Evolutionary conservation across 2,329 filamentous ascomycete species (phyloP).

Genomic region (Nannizziopsis barbatae): DNA sequence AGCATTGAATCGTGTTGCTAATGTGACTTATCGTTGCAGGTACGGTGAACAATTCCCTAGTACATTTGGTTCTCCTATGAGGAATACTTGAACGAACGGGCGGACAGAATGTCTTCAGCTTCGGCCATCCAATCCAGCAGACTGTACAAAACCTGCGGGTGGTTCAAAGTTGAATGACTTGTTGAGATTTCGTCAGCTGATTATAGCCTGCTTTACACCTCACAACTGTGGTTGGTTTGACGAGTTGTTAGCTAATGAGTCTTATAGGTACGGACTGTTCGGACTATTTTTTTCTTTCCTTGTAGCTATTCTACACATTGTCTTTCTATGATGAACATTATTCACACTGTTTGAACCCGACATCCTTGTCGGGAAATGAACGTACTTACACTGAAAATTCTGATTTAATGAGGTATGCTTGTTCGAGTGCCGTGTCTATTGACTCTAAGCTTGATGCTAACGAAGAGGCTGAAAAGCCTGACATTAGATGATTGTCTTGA

Average conservation of each 20-base stretch:
- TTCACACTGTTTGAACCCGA: constrained; percentile 59
- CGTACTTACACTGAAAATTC: constrained; percentile 53
- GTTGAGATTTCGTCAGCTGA: constrained; percentile 61
- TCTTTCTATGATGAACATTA: constrained; percentile 53
- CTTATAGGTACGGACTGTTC: constrained; percentile 1
- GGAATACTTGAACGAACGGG: constrained; percentile 57
- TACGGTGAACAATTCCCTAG: constrained; percentile 8
- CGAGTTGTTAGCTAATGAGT: constrained; percentile 21
- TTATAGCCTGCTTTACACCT: constrained; percentile 14
- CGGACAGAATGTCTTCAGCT: constrained; percentile 51
- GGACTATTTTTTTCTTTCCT: constrained; percentile 15
- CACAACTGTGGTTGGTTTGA: not conserved
- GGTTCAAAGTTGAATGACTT: constrained; percentile 45
- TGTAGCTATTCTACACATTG: constrained; percentile 23
- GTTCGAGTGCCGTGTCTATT: not conserved
- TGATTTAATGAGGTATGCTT: constrained; percentile 56
- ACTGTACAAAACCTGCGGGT: constrained; percentile 55
- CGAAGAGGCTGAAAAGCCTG: constrained; percentile 26
- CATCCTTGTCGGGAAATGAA: constrained; percentile 46
- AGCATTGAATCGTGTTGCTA: constrained; percentile 14
- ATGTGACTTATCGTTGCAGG: constrained; percentile 8
- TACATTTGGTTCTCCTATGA: constrained; percentile 35
- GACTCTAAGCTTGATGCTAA: constrained; percentile 25
- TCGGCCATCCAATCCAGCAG: constrained; percentile 43
- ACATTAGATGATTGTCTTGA: constrained; percentile 28